phyloP scores from a whole-genome alignment of 2,329 filamentous ascomycete genomes.

The Fusarium nurragi region DNA sequence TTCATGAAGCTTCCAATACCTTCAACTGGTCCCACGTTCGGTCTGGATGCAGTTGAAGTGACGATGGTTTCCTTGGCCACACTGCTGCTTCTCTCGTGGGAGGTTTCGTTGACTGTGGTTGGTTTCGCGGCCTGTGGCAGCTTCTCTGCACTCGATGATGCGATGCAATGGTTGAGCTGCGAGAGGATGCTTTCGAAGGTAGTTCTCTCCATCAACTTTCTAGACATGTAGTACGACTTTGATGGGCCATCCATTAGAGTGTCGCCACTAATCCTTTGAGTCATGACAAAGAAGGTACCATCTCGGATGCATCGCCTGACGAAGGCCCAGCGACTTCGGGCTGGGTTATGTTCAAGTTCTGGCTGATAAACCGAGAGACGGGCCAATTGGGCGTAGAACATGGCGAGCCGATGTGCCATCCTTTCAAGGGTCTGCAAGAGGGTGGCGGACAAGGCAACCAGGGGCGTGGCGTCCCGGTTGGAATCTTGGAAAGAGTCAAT shows the following conservation, averaged over 20 bases:
- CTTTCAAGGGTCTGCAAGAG: conserved; percentile 62
- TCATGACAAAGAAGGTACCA: conserved; percentile 62
- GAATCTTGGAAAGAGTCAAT: conserved; percentile 45
- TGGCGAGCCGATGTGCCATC: conserved; percentile 61
- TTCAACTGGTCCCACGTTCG: conserved; percentile 12
- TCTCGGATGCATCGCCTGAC: conserved; percentile 59
- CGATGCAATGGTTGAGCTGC: conserved; percentile 29
- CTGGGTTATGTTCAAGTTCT: conserved; percentile 62
- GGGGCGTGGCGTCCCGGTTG: conserved; percentile 50
- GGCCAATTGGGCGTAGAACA: conserved; percentile 62
- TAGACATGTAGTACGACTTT: conserved; percentile 22
- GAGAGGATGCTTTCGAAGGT: conserved; percentile 33
- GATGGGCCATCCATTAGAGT: background rate
- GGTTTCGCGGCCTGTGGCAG: background rate
- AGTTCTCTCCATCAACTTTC: conserved; percentile 3
- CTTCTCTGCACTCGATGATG: background rate
- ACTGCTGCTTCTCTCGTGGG: conserved; percentile 14
- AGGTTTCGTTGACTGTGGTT: conserved; percentile 19
- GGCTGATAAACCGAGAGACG: conserved; percentile 61
- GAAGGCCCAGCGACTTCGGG: conserved; percentile 62
- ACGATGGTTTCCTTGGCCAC: background rate
- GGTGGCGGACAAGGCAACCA: conserved; percentile 56
- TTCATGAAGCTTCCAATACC: conserved; percentile 34
- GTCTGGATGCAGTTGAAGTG: conserved; percentile 8
- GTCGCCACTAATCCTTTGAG: conserved; percentile 46